phyloP scores from a whole-genome alignment of 2,329 filamentous ascomycete genomes.

The Boeremia exigua region DNA sequence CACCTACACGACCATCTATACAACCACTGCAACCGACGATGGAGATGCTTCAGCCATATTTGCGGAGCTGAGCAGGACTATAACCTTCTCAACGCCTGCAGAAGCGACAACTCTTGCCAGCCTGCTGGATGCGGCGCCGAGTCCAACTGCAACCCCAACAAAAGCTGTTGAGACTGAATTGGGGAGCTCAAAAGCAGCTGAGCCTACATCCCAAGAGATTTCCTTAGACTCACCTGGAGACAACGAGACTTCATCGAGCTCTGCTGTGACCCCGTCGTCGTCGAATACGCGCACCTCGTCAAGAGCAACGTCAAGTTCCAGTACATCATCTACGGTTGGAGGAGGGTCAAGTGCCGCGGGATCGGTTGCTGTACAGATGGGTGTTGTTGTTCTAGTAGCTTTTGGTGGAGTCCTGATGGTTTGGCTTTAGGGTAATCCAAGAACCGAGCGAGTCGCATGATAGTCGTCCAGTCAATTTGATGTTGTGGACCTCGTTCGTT shows the following conservation, averaged over 20 bases:
- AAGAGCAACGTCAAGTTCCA: not conserved
- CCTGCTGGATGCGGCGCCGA: constrained; percentile 3
- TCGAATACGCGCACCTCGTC: not conserved
- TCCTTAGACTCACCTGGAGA: not conserved
- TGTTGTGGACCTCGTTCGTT: not conserved
- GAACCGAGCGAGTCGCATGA: too few relatives aligned
- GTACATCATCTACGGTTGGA: not conserved
- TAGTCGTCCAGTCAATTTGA: too few relatives aligned
- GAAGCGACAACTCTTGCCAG: constrained; percentile 16
- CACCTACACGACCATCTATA: constrained; percentile 23
- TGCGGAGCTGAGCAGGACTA: constrained; percentile 14
- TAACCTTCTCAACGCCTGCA: constrained; percentile 20
- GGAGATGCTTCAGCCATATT: constrained; percentile 15
- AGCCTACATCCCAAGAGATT: constrained; percentile 1
- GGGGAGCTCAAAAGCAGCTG: not conserved
- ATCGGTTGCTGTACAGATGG: not conserved
- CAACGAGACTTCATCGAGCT: not conserved
- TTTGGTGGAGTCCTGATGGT: constrained; percentile 1
- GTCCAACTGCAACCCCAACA: not conserved
- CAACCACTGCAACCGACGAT: constrained; percentile 23
- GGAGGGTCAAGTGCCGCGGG: not conserved
- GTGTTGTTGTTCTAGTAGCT: not conserved
- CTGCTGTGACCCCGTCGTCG: not conserved
- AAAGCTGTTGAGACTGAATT: not conserved
- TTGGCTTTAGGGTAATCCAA: not conserved